Conservation (phyloP, 441 rosid species). For the Gossypium gossypioides region DNA sequence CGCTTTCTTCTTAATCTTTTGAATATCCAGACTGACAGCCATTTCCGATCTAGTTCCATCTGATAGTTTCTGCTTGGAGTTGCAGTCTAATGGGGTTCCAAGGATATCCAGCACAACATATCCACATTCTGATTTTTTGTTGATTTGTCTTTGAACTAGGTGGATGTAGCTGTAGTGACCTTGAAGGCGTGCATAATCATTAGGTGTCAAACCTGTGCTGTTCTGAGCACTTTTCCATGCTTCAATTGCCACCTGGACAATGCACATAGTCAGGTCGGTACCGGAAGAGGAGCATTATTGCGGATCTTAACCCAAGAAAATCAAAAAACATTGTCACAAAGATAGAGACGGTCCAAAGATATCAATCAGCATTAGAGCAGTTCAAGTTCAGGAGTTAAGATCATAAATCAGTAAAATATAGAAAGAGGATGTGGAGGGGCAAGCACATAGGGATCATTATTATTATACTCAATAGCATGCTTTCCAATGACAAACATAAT, state of each 20-base stretch:
- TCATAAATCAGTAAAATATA: not conserved
- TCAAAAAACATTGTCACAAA: not conserved
- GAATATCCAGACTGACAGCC: conserved; percentile 20
- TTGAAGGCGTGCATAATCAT: conserved; percentile 38
- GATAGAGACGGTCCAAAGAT: not conserved
- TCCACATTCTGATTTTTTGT: conserved; percentile 16
- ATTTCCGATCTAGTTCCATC: conserved; percentile 14
- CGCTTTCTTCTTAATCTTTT: conserved; percentile 10
- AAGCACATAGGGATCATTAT: not conserved
- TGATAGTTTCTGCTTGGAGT: conserved; percentile 15
- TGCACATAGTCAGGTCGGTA: conserved; percentile 7
- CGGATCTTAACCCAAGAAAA: not conserved
- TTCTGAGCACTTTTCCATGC: conserved; percentile 44
- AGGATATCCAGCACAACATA: conserved; percentile 33
- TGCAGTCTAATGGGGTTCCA: conserved; percentile 11
- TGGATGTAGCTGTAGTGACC: conserved; percentile 37
- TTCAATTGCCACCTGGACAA: conserved; percentile 33
- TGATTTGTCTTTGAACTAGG: conserved; percentile 34
- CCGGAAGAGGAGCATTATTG: not conserved
- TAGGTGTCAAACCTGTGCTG: conserved; percentile 38
- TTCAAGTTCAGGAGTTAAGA: not conserved
- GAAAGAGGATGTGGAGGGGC: not conserved
- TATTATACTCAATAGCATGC: not conserved
- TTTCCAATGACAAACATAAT: not conserved
- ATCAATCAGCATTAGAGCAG: not conserved